Base-by-base conservation (phyloP, 1,284 basidiomycete genomes). In the Tylopilus sp. region DNA sequence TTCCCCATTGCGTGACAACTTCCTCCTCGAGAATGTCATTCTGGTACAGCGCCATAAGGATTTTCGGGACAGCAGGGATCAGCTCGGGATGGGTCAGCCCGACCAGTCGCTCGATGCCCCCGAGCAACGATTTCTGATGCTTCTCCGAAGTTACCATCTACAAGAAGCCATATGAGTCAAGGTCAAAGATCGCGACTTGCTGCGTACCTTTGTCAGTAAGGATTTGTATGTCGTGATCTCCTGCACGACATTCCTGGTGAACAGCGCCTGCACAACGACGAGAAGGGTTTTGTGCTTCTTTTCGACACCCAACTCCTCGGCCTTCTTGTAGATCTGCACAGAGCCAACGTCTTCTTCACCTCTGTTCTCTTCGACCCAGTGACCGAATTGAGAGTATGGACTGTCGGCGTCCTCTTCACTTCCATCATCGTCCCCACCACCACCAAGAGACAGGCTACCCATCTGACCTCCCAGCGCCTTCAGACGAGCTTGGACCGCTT, bases 41-140 rank as follows among this genome's bases (percentile, higher is more conserved):
- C 71, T 99, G 95, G 71, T 98, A 99, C 58, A 97, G 80, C 11
- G 72, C 82, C 96, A 99, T 98, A 55, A 99, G 79, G 55, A 97
- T 86, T 73, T 98, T 98, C 39, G 93, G 92, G 8, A 94, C 79
- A 10, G 72, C 57, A 2, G 83, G 66, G 36, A 86, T 68, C 43
- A 92, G 75, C 19, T 85, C 81, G 13, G 86, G 84, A 60, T 88
- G 69, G 19, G 76, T 70, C 46, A 87, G 68, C 38, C 90, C 93
- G 45, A 89, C 79, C 53, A 94, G 75, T 18, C 88, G 85, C 66
- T 97, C 93, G 45, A 96, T 71, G 41, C 94, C 93, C 36, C 93
- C 96, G 7, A 98, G 78, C 35, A 98, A 74, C 2, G 93, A 78
- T 72, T 98, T 99, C 71, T 97, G 93, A 65, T 97, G 92, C 70